Evolutionary conservation across 441 rosid species (phyloP).

Genomic region (Populus hybrid): DNA sequence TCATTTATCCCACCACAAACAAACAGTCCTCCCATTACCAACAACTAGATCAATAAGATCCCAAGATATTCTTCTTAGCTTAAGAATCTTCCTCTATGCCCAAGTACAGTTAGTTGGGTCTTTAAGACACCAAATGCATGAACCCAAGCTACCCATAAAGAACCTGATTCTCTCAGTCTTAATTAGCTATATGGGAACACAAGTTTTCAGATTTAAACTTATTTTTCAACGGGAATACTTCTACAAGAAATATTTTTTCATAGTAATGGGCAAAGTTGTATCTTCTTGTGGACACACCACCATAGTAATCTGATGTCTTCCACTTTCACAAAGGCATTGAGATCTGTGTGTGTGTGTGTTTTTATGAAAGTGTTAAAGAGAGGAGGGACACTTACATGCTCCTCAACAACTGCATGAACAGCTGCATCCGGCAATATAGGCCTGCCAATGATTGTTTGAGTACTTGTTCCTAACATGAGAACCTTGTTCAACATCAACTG

Average conservation of each 20-base stretch:
- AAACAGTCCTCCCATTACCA: no score
- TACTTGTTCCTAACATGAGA: slow-evolving; percentile 66
- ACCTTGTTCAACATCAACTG: slow-evolving; percentile 85
- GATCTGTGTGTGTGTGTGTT: neutral
- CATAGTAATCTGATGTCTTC: neutral
- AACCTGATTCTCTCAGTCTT: no score
- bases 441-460: slow-evolving; percentile 77
- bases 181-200: neutral
- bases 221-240: neutral
- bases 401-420: slow-evolving; percentile 95
- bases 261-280: neutral
- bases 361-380: neutral
- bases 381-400: slow-evolving; percentile 61
- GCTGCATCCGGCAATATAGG: slow-evolving; percentile 75
- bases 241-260: neutral
- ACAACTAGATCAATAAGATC: no score
- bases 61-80: no score
- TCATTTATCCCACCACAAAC: no score
- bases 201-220: neutral
- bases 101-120: no score
- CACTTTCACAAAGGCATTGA: neutral
- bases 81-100: no score
- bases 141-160: no score
- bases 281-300: no score
- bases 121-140: no score